Base-by-base conservation (phyloP, 495 filamentous ascomycete species). In the Halenospora varia region DNA sequence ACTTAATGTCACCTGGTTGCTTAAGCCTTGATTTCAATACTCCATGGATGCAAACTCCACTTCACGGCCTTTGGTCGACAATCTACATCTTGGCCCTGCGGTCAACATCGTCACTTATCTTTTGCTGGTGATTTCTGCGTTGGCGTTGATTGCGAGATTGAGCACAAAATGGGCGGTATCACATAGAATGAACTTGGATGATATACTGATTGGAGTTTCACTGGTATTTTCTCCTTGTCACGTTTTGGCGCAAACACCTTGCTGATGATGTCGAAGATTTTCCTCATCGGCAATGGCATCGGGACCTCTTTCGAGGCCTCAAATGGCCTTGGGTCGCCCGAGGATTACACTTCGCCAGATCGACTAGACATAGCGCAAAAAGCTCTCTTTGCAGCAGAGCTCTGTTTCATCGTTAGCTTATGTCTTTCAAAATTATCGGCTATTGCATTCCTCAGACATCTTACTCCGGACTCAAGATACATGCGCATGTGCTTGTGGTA, bases 401-500 rank as follows among this genome's bases (percentile, higher is more conserved):
- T 73, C 9, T 64, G 74, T 3, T 73, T 66, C 35, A 58, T 74
- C 18, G 10, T 51, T 26, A 64, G 59, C 60, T 64, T 71, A 42
- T 60, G 55, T 20, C 53, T 59, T 15, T 71, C 72, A 9, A 75
- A 76, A 54, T 45, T 72, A 1, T 68, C 71, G 2, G 51, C 71
- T 1, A 46, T 73, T 19, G 53, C 68, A 15, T 69, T 75, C 42
- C 59, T 75, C 41, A 53, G 52, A 65, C 61, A 9, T 63, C 70
- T 3, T 55, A 67, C n/a, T 15, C 59, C 3, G 39, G 61, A n/a
- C 64, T 71, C 51, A 59, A 59, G n/a, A 57, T 61, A 23, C 47
- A 19, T 13, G 23, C 10, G 23, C 8, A 19, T 19, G n/a, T n/a
- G 10, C 3, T 20, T 49, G 10, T 51, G 69, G 19, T 59, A 66